Evolutionary conservation across 2,329 filamentous ascomycete species (phyloP), one percentile per base, ranked within the genome.

Genomic region (Coniochaeta ligniaria): DNA sequence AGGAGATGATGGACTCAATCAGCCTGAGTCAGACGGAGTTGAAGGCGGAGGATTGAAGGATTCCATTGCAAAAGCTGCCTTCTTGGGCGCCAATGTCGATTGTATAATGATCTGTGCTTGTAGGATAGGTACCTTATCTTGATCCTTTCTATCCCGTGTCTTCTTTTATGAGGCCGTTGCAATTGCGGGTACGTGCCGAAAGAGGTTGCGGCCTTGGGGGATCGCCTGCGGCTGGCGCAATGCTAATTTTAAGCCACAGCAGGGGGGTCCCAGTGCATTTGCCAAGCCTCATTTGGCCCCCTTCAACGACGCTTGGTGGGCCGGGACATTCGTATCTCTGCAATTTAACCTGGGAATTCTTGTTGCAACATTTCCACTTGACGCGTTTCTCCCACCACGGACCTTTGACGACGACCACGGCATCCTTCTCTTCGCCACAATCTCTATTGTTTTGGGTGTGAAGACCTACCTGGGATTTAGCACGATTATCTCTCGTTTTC

Each of bases 1-100:
- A 60, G n/a, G 59, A 64, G 12, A 65, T 63, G 28, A 57, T 22
- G 22, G 56, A 57, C 20, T 17, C 28, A 1, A 33, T 36, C 11
- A 62, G 54, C 36, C 65, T 6, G 54, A 67, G 22, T 35, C 55
- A 36, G 45, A 33, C 31, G n/a, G 54, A 58, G 28, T 3, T 31
- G 36, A 31, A 20, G 56, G 5, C 38, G 36, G 33, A 45, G 31
- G 22, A 52, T 8, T 52, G n/a, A 52, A 11, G 3, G 17, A n/a
- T 41, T 41, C 38, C 4, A 16, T 3, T 41, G 16, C 3, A 17
- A 41, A 20, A 41, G 17, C 5, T 17, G 38, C n/a, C 3, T 6
- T 41, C 17, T 7, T 4, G n/a, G 16, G 38, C 16, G 9, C n/a
- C 38, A 9, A 41, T n/a, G 38, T 41, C 38, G 17, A 9, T 3